Evolutionary conservation across 345 rosid species (phyloP).

Genomic region (Rubroshorea leprosula): DNA sequence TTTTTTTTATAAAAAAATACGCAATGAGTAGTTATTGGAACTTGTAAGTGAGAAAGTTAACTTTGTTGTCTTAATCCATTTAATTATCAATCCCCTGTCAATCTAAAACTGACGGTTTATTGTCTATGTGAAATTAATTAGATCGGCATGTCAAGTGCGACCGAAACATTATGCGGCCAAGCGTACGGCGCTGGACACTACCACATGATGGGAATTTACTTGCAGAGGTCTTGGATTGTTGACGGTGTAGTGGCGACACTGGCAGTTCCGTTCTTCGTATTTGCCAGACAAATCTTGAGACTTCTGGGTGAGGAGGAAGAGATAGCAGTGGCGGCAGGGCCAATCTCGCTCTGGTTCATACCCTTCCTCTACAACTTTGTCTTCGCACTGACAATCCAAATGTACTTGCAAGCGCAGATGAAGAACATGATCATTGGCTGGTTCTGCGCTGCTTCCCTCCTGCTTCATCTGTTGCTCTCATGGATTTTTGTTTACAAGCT

Average conservation of each 20-base stretch:
- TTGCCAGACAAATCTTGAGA: background rate
- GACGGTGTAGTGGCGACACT: background rate
- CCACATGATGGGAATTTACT: slow-evolving; percentile 2
- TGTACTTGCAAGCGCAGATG: slow-evolving; percentile 15
- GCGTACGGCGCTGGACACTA: background rate
- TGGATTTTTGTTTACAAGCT: slow-evolving; percentile 6
- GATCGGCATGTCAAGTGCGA: background rate
- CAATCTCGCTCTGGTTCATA: background rate
- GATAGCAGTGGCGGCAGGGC: background rate
- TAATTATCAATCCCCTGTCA: too few species aligned
- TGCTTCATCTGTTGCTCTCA: slow-evolving; percentile 4
- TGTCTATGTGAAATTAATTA: background rate
- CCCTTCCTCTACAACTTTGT: slow-evolving; percentile 4
- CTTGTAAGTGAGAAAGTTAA: too few species aligned
- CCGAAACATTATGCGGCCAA: slow-evolving; percentile 3
- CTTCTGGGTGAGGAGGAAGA: background rate
- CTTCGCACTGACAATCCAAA: slow-evolving; percentile 1
- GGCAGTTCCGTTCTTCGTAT: background rate
- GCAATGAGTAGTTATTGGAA: too few species aligned
- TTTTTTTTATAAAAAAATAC: too few species aligned
- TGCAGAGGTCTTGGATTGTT: background rate
- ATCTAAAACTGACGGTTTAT: too few species aligned
- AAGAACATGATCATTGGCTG: slow-evolving; percentile 13
- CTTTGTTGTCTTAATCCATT: too few species aligned
- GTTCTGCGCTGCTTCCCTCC: background rate